Base-by-base conservation (phyloP, 1,284 basidiomycete genomes). In the Trichosporon sp. region DNA sequence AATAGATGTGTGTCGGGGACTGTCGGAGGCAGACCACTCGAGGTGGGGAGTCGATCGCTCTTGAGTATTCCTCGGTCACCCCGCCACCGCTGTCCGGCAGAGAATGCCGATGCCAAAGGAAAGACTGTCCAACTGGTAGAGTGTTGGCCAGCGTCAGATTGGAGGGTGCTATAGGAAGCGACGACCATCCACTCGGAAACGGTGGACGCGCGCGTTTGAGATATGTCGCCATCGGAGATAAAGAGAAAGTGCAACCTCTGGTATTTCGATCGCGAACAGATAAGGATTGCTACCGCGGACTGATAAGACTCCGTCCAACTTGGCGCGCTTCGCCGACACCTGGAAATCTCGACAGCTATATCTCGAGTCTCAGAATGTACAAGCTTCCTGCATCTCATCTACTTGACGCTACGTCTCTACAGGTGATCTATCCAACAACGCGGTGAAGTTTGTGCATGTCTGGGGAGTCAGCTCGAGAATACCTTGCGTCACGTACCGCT, bases 1-100 rank as follows among this genome's bases (percentile, higher is more conserved):
- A 95, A 76, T 89, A 90, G 27, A 95, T 84, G 0, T 85, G 84
- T n/a, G 87, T 85, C 0, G 85, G 74, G 3, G 88, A 86, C 82
- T 95, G 93, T 65, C 91, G 87, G 18, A 95, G 86, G 78, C 92
- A 92, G 9, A 96, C 86, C 11, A 95, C 89, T 38, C 93, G 89
- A 0, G 78, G 77, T 0, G 81, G 81, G 38, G 76, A 47, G 63
- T 75, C 67, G 27, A 83, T 71, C 0, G 81, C 80, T 31, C 81
- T 75, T 0, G 81, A 81, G 65, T 75, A 83, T 70, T 82, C 80
- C 62, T 82, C 81, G 1, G 44, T 38, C 1, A 70, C 70, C n/a
- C 64, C 68, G 27, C 62, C 21, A 51, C 29, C 29, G 64, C 29
- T 15, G 2, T 63, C 70, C 12, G 56, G 7, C 3, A 79, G 53